These are phyloP conservation scores for Zancudomyces culisetae DNA, from an alignment of 371 early-diverging fungal genomes.

Conservation along the genomic window DNA sequence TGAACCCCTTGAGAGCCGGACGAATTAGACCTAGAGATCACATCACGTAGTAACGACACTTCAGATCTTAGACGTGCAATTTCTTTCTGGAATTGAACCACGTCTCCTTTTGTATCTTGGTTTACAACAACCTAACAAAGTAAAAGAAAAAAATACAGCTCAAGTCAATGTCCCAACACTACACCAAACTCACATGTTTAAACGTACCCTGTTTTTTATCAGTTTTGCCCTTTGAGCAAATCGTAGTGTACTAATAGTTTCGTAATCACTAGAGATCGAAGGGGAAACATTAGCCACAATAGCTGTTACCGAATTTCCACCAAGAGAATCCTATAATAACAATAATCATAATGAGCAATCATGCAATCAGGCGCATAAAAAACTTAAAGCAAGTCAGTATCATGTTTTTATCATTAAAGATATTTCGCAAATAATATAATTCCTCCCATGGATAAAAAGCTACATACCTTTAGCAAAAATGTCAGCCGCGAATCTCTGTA, in stretches of 20 bases:
- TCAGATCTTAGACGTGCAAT: conserved; percentile 25
- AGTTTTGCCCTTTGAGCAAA: conserved; percentile 82
- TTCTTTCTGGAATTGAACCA: conserved; percentile 33
- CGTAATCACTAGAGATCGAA: conserved; percentile 49
- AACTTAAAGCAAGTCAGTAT: no score
- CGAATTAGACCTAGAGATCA: no score
- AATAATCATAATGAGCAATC: conserved; percentile 64
- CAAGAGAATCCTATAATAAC: conserved; percentile 44
- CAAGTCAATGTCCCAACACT: no score
- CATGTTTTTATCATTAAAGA: no score
- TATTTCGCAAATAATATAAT: conserved; percentile 25
- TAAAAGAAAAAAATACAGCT: neutral
- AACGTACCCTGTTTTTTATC: conserved; percentile 52
- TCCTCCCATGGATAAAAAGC: neutral
- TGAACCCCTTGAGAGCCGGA: no score
- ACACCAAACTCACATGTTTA: no score
- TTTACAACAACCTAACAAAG: conserved; percentile 33
- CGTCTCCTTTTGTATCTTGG: conserved; percentile 36
- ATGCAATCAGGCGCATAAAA: no score
- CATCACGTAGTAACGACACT: conserved; percentile 5
- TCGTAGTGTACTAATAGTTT: conserved; percentile 62
- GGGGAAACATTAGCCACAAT: conserved; percentile 75
- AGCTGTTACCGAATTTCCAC: conserved; percentile 48
- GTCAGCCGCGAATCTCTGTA: conserved; percentile 84
- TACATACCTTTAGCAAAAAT: conserved; percentile 32